phyloP scores from a whole-genome alignment of 2,329 filamentous ascomycete species.

The Pseudopyrenochaeta lycopersici region DNA sequence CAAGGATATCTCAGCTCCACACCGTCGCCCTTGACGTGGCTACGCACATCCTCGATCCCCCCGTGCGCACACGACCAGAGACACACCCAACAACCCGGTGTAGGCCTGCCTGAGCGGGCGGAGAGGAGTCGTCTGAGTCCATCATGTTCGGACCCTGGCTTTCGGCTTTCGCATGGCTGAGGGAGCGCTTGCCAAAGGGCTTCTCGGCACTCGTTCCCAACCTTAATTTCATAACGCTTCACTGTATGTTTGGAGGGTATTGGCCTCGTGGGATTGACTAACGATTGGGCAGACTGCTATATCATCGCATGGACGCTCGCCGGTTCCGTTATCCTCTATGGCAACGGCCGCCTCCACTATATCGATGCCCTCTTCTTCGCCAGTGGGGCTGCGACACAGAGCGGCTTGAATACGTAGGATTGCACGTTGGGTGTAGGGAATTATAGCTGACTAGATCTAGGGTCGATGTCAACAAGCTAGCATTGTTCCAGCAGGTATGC shows the following conservation, averaged over 20 bases:
- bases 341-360: slow-evolving; percentile 71
- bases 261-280: slow-evolving; percentile 8
- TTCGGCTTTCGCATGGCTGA: slow-evolving; percentile 39
- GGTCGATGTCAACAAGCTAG: slow-evolving; percentile 59
- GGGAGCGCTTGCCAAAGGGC: slow-evolving; percentile 30
- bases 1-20: slow-evolving; percentile 10
- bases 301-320: slow-evolving; percentile 78
- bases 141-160: slow-evolving; percentile 46
- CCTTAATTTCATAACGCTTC: slow-evolving; percentile 82
- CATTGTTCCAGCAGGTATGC: slow-evolving; percentile 56
- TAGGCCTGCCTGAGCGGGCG: slow-evolving; percentile 1
- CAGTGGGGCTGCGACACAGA: slow-evolving; percentile 88
- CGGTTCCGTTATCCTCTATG: slow-evolving; percentile 80
- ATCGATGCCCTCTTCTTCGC: slow-evolving; percentile 91
- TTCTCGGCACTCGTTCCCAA: slow-evolving; percentile 59
- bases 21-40: neutral
- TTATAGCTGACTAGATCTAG: slow-evolving; percentile 38
- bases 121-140: slow-evolving; percentile 4
- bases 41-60: neutral
- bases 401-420: slow-evolving; percentile 80
- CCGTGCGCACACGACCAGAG: neutral
- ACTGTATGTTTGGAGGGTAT: slow-evolving; percentile 63
- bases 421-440: neutral
- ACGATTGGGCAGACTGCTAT: slow-evolving; percentile 70
- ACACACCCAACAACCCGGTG: neutral